Conservation (phyloP, 345 rosid genomes). For the Heritiera fomes region DNA sequence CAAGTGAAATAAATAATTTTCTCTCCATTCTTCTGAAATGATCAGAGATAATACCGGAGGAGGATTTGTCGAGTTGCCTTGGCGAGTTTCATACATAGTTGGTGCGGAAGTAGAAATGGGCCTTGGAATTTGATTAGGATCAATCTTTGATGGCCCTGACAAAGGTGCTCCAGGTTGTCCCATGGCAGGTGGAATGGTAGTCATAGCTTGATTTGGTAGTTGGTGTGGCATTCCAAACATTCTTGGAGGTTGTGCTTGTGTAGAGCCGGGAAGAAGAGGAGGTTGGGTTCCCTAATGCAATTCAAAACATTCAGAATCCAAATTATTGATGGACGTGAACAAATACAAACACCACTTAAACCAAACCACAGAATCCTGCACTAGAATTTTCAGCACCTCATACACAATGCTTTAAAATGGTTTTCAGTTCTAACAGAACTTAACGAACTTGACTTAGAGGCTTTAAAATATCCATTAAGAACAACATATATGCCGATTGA, state of each 20-base stretch:
- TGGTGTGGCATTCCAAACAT: slow-evolving; percentile 79
- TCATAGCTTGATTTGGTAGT: slow-evolving; percentile 81
- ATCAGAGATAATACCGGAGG: slow-evolving; percentile 67
- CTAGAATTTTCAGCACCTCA: not conserved
- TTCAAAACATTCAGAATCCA: slow-evolving; percentile 28
- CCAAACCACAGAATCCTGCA: not conserved
- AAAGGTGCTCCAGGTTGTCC: slow-evolving; percentile 76
- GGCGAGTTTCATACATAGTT: slow-evolving; percentile 77
- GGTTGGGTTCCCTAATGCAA: slow-evolving; percentile 58
- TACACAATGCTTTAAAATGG: not conserved
- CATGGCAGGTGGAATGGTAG: slow-evolving; percentile 70
- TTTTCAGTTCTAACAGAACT: not conserved
- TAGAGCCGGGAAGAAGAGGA: slow-evolving; percentile 57
- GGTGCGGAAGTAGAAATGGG: slow-evolving; percentile 76
- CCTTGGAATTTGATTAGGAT: slow-evolving; percentile 95
- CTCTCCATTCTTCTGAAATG: not conserved
- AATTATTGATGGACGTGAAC: not conserved
- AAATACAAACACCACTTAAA: not conserved
- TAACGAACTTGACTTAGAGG: not conserved
- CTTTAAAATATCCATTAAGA: not conserved
- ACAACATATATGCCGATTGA: not conserved
- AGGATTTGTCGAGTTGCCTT: slow-evolving; percentile 78
- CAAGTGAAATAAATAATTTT: not conserved
- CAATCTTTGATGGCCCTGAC: slow-evolving; percentile 78
- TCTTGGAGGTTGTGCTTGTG: slow-evolving; percentile 70